These are phyloP conservation scores for Ophiostoma triangulosporum DNA, from an alignment of 2,329 filamentous ascomycete species.

Conservation along the genomic window DNA sequence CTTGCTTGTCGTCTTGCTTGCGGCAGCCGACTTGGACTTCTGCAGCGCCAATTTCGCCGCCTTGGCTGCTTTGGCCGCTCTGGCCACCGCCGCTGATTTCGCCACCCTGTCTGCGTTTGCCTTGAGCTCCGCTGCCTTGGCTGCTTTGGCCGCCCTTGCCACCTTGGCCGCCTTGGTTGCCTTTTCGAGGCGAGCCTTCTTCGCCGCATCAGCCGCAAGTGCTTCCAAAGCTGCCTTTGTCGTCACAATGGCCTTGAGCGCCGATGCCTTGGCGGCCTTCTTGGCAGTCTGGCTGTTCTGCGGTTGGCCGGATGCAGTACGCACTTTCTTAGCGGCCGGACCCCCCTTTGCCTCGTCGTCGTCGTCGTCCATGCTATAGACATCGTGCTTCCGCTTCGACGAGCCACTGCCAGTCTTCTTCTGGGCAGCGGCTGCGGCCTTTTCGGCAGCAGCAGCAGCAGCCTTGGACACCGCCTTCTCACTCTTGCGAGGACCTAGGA, in stretches of 20 bases:
- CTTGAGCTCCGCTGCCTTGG: background rate
- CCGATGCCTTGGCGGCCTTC: background rate
- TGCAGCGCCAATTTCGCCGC: constrained; percentile 14
- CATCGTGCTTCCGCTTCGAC: constrained; percentile 9
- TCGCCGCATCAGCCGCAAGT: constrained; percentile 4
- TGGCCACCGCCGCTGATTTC: constrained; percentile 1
- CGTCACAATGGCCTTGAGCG: constrained; percentile 5
- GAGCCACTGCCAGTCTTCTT: constrained; percentile 1
- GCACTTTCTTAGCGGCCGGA: constrained; percentile 9
- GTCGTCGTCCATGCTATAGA: constrained; percentile 7
- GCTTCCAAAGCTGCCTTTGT: constrained; percentile 10
- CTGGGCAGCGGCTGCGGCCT: constrained; percentile 1
- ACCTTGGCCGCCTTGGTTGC: constrained; percentile 18
- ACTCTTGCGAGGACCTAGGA: constrained; percentile 48
- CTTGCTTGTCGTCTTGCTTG: background rate
- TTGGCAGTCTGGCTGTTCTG: background rate
- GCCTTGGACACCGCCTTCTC: constrained; percentile 16
- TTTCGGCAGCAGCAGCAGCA: constrained; percentile 2
- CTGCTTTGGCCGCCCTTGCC: constrained; percentile 13
- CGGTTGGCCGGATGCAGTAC: constrained; percentile 3
- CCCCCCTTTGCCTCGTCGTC: background rate
- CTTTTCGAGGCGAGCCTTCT: constrained; percentile 7
- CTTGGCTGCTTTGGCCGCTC: background rate
- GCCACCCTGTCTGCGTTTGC: constrained; percentile 7
- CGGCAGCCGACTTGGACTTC: background rate